These are phyloP conservation scores for Ogataea hybrid DNA, from an alignment of 1,139 yeast genomes.

Conservation along the genomic window DNA sequence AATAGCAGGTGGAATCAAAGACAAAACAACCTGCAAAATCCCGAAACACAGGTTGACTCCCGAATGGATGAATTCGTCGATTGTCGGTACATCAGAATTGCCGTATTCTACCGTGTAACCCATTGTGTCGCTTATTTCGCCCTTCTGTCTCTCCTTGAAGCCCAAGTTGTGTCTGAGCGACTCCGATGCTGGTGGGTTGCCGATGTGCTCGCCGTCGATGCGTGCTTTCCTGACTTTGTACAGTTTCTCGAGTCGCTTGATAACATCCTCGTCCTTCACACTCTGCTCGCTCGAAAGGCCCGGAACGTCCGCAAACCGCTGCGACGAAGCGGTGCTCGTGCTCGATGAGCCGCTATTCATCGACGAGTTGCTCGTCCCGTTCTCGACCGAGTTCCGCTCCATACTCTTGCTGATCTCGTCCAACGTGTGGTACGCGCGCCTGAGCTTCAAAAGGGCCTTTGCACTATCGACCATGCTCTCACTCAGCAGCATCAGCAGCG, in stretches of 20 bases:
- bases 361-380: slow-evolving; percentile 8
- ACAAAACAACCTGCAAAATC: slow-evolving; percentile 82
- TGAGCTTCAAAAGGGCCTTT: slow-evolving; percentile 78
- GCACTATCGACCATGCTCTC: slow-evolving; percentile 79
- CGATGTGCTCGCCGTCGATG: slow-evolving; percentile 60
- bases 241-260: slow-evolving; percentile 54
- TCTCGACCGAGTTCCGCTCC: slow-evolving; percentile 35
- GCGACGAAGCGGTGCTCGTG: slow-evolving; percentile 20
- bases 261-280: slow-evolving; percentile 47
- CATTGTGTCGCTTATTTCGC: slow-evolving; percentile 1
- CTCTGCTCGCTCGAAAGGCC: slow-evolving; percentile 37
- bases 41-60: slow-evolving; percentile 95
- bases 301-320: slow-evolving; percentile 42
- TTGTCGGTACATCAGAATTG: slow-evolving; percentile 46
- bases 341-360: slow-evolving; percentile 19
- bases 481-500: slow-evolving; percentile 62
- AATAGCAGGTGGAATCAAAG: slow-evolving; percentile 87
- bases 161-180: slow-evolving; percentile 44
- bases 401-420: slow-evolving; percentile 67
- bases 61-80: slow-evolving; percentile 87
- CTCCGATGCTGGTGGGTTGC: slow-evolving; percentile 44
- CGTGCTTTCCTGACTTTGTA: slow-evolving; percentile 63
- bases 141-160: slow-evolving; percentile 16
- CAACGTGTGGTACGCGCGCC: slow-evolving; percentile 84
- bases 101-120: slow-evolving; percentile 19